Conservation (phyloP, 169 alveolate species). For the Cryptosporidium ryanae region DNA sequence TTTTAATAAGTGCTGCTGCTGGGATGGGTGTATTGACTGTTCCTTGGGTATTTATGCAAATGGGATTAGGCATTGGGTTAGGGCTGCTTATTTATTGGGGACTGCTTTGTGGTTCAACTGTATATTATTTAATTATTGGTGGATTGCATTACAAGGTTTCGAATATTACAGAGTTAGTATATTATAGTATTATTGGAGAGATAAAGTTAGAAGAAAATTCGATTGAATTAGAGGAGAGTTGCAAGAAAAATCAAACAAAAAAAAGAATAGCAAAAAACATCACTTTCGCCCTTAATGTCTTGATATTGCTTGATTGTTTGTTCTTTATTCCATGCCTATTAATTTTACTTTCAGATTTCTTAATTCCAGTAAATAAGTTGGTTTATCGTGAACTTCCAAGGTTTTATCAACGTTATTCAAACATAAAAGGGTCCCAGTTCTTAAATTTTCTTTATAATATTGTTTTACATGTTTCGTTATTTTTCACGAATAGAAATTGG, state of each 20-base stretch:
- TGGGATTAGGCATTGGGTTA: constrained; percentile 48
- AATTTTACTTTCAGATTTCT: constrained; percentile 57
- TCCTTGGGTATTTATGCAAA: constrained; percentile 66
- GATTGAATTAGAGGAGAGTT: not conserved
- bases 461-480: constrained; percentile 21
- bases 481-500: constrained; percentile 43
- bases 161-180: constrained; percentile 50
- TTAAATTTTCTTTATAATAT: constrained; percentile 2
- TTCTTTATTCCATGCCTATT: constrained; percentile 62
- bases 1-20: constrained; percentile 69
- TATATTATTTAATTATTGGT: constrained; percentile 52
- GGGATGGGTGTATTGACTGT: constrained; percentile 72
- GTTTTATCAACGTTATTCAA: constrained; percentile 9
- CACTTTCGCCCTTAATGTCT: constrained; percentile 14
- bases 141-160: constrained; percentile 60
- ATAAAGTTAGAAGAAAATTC: constrained; percentile 8
- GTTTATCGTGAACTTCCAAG: constrained; percentile 38
- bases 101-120: constrained; percentile 45
- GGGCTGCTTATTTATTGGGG: constrained; percentile 46
- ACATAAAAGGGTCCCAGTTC: constrained; percentile 8
- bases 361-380: constrained; percentile 20
- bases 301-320: constrained; percentile 49
- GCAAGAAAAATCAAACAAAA: constrained; percentile 1
- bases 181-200: constrained; percentile 67
- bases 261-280: constrained; percentile 15